phyloP scores from a whole-genome alignment of 1,139 yeast genomes.

The Blastobotrys illinoisensis region DNA sequence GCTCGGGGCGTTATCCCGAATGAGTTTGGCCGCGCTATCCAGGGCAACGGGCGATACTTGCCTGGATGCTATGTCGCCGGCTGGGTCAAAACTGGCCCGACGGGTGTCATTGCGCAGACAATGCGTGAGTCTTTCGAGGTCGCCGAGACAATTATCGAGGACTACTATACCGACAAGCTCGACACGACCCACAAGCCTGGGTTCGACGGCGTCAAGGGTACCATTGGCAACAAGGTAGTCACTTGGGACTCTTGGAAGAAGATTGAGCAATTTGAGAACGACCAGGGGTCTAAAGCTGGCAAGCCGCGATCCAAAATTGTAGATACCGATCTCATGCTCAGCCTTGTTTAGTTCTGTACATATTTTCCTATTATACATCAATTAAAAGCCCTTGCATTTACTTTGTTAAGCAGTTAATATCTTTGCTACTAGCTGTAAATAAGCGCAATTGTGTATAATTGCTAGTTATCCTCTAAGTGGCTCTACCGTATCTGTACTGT shows the following conservation, averaged over 20 bases:
- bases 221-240: conserved; percentile 36
- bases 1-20: conserved; percentile 53
- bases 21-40: conserved; percentile 51
- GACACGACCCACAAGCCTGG: conserved; percentile 26
- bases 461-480: too few species aligned
- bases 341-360: conserved; percentile 18
- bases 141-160: conserved; percentile 59
- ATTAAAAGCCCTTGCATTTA: too few species aligned
- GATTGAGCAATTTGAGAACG: conserved; percentile 51
- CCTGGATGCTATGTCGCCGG: conserved; percentile 78
- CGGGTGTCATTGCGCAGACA: conserved; percentile 88
- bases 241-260: conserved; percentile 71
- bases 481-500: too few species aligned
- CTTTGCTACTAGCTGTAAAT: too few species aligned
- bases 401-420: too few species aligned
- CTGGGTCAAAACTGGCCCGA: conserved; percentile 87
- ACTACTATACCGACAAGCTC: conserved; percentile 27
- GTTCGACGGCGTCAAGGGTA: conserved; percentile 33
- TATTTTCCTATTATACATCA: too few species aligned
- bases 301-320: conserved; percentile 58
- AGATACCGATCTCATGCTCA: conserved; percentile 46
- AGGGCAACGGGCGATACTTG: conserved; percentile 8
- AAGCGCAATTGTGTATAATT: too few species aligned
- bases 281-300: conserved; percentile 42
- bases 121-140: conserved; percentile 81